Base-by-base conservation (phyloP, 192 early-diverging fungal genomes). In the Chytriomyces sp. region DNA sequence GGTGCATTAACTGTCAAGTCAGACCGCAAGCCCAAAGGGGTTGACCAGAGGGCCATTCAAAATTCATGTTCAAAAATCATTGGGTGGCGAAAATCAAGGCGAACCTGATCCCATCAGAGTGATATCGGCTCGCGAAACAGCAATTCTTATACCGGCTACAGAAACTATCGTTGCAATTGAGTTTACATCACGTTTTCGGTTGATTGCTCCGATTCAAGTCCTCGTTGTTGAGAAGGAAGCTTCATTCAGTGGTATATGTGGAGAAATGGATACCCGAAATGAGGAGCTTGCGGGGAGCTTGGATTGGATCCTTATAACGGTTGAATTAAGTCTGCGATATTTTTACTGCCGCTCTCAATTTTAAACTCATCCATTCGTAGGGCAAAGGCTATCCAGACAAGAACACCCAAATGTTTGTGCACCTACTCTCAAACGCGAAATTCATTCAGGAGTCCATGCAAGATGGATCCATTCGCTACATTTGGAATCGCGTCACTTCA, bases 301-400 rank as follows among this genome's bases (percentile, higher is more conserved):
- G 0, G 35, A 35, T 35, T 35, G 35, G 35, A 35, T 35, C 35
- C 35, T 35, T 3, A 35, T 35, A 35, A 35, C 28, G 20, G 43
- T 45, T 23, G n/a, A 18, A 20, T 1, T 1, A 75, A 18, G 76
- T 16, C 28, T 45, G 23, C 20, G 11, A 57, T 7, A 46, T n/a
- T 23, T 80, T 45, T 43, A 61, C 5, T 5, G 5, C 13, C 24
- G 24, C 20, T 0, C 47, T 72, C 48, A 23, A 46, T 75, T 53
- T 24, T 48, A 18, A 45, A 6, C 11, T 48, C 9, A 8, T 53
- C 48, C 48, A 82, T 75, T 35, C 35, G 4, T 35, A 35, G 35
- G 82, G 82, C 5, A 84, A 84, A 59, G 82, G 82, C 35, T 84
- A 82, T 49, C 82, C 82, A 5, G 82, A 84, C 50, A 74, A 82